Evolutionary conservation across 345 rosid genomes (phyloP).

Genomic region (Sisymbrium altissimum): DNA sequence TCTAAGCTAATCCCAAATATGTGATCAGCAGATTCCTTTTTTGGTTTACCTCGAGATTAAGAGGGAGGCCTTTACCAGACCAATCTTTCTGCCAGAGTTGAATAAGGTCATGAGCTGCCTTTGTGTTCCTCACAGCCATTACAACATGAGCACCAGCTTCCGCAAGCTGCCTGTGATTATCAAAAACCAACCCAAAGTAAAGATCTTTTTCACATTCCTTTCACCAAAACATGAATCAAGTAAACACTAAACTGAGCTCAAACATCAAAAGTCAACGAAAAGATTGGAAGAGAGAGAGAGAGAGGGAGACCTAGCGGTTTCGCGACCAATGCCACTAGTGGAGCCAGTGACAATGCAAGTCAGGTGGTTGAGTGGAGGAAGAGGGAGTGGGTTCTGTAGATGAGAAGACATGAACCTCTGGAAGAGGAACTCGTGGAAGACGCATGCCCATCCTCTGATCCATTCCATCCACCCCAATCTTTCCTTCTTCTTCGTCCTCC

Average conservation of each 20-base stretch:
- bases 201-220: not conserved
- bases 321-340: slow-evolving; percentile 89
- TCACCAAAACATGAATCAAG: not conserved
- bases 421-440: slow-evolving; percentile 63
- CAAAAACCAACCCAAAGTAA: not conserved
- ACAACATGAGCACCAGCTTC: slow-evolving; percentile 94
- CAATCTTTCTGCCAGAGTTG: slow-evolving; percentile 76
- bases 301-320: slow-evolving; percentile 56
- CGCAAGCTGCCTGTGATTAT: slow-evolving; percentile 61
- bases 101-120: slow-evolving; percentile 63
- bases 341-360: slow-evolving; percentile 89
- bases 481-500: slow-evolving; percentile 42
- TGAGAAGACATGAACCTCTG: slow-evolving; percentile 73
- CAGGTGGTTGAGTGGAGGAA: slow-evolving; percentile 64
- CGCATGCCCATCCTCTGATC: slow-evolving; percentile 63
- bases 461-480: slow-evolving; percentile 85
- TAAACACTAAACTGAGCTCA: too few species aligned
- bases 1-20: not conserved
- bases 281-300: too few species aligned
- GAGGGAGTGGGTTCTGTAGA: slow-evolving; percentile 62
- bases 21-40: not conserved
- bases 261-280: not conserved
- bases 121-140: slow-evolving; percentile 86
- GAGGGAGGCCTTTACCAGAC: slow-evolving; percentile 67
- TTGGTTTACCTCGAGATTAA: slow-evolving; percentile 55